Percentiles rank a stretch among this genome's conserved stretches.
Conservation (phyloP, 108 stramenopile species). For the Stephanodiscus minutulus region DNA sequence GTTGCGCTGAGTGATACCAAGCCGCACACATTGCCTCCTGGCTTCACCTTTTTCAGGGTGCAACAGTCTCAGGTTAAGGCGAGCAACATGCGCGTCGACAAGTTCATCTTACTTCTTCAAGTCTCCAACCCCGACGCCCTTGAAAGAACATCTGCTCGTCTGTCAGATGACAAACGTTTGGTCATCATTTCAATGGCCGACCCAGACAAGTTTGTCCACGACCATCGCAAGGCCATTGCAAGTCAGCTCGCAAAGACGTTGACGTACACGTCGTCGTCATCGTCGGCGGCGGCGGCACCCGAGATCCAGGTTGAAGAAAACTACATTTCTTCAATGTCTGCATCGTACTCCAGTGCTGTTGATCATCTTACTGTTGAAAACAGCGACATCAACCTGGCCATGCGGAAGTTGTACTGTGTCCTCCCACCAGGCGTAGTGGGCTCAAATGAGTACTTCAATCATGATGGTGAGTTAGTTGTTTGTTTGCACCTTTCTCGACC, state of each 20-base stretch:
- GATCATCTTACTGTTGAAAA: not conserved
- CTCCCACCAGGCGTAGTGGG: not conserved
- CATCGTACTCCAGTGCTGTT: not conserved
- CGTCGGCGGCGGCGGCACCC: not conserved
- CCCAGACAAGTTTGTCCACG: not conserved
- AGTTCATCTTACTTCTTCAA: not conserved
- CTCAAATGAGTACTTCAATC: not conserved
- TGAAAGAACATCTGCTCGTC: not conserved
- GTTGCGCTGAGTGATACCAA: no score
- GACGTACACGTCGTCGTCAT: no score
- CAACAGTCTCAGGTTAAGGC: not conserved
- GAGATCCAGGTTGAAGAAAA: not conserved
- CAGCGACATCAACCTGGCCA: not conserved
- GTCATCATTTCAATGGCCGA: not conserved
- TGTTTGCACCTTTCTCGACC: no score
- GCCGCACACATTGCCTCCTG: not conserved
- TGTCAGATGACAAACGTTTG: not conserved
- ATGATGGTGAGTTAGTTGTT: not conserved
- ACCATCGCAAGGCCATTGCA: no score
- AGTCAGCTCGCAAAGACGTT: not conserved
- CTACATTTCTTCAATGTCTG: not conserved
- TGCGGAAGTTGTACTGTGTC: not conserved
- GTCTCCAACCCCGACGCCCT: not conserved
- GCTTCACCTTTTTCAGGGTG: not conserved
- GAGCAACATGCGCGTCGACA: not conserved